phyloP scores from a whole-genome alignment of 2,329 filamentous ascomycete species.

The Colletotrichum sp. region DNA sequence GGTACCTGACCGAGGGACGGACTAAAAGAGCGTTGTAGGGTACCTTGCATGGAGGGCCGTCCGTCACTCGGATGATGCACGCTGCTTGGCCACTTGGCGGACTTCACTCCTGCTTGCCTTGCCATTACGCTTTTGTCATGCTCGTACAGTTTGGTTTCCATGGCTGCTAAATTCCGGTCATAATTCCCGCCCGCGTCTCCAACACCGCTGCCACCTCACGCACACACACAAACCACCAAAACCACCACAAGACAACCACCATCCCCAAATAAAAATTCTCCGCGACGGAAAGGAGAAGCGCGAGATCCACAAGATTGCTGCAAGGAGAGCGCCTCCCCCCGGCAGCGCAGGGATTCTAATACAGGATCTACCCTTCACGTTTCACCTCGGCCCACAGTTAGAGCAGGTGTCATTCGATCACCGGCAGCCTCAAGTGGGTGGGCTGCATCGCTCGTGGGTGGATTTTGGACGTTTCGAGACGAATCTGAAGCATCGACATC shows the following conservation, averaged over 20 bases:
- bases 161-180: background rate
- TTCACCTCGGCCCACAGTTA: constrained; percentile 12
- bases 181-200: background rate
- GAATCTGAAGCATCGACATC: constrained; percentile 21
- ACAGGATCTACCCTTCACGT: constrained; percentile 6
- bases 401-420: constrained; percentile 15
- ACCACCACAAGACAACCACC: background rate
- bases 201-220: background rate
- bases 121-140: background rate
- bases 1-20: constrained; percentile 4
- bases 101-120: background rate
- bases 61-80: background rate
- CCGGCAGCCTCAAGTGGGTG: constrained; percentile 7
- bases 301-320: constrained; percentile 19
- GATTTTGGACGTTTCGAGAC: constrained; percentile 10
- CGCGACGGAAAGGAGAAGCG: constrained; percentile 18
- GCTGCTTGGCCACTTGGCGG: background rate
- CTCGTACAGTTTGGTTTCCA: background rate
- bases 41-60: background rate
- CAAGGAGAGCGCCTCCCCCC: constrained; percentile 10
- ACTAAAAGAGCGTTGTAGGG: background rate
- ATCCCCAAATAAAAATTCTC: constrained; percentile 8
- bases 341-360: background rate
- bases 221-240: background rate
- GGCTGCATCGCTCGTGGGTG: background rate